Percentiles rank a stretch among this genome's conserved stretches.
Conservation (phyloP, 345 rosid species). For the Aegle marmelos region DNA sequence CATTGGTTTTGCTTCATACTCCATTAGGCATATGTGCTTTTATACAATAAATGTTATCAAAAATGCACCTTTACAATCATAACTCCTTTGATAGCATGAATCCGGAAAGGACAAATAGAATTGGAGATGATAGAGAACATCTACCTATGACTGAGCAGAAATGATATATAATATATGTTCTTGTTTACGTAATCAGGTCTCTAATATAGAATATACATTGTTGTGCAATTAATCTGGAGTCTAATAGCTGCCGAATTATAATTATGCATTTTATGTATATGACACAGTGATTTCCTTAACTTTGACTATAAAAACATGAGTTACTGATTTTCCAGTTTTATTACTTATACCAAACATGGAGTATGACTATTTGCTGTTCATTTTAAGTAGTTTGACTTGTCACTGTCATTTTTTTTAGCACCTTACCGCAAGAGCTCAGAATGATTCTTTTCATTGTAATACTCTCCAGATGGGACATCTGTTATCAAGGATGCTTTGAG, state of each 20-base stretch:
- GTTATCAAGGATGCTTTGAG: neutral
- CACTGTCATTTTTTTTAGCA: neutral
- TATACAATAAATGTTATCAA: neutral
- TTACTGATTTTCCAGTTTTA: neutral
- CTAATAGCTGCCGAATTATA: neutral
- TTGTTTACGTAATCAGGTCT: neutral
- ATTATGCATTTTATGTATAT: neutral
- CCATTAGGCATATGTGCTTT: neutral
- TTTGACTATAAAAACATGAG: neutral
- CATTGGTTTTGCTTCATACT: neutral
- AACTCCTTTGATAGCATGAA: neutral
- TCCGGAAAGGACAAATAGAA: neutral
- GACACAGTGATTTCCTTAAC: neutral
- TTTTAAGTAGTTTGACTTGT: neutral
- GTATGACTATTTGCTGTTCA: neutral
- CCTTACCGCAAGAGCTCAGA: neutral
- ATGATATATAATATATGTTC: neutral
- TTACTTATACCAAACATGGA: neutral
- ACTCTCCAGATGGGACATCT: neutral
- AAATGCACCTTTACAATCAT: neutral
- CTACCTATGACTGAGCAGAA: neutral
- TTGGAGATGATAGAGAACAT: neutral
- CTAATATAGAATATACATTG: neutral
- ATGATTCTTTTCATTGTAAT: neutral
- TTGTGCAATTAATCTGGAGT: neutral